A percentile compares a stretch with the other conserved stretches of the same genome.
phyloP scores from a whole-genome alignment of 495 filamentous ascomycete genomes.

The Penicillium steckii region DNA sequence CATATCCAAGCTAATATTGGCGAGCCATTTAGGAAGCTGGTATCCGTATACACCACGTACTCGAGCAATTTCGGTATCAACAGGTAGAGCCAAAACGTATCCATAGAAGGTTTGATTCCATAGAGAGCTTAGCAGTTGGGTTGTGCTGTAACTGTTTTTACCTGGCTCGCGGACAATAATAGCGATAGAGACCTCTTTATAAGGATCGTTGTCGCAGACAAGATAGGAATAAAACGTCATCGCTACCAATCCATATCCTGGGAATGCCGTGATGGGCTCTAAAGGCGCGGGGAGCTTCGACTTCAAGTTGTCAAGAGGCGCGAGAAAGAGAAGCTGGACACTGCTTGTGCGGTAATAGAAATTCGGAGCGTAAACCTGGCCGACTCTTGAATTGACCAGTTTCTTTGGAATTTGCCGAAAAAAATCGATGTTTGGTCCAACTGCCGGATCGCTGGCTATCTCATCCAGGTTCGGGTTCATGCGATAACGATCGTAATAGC shows the following conservation, averaged over 20 bases:
- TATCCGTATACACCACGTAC: constrained; percentile 13
- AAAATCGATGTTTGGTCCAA: constrained; percentile 4
- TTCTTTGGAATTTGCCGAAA: constrained; percentile 7
- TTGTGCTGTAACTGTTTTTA: constrained; percentile 8
- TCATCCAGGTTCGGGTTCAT: constrained; percentile 15
- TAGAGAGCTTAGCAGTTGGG: constrained; percentile 12
- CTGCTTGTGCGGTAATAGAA: constrained; percentile 6
- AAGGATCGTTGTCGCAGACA: constrained; percentile 13
- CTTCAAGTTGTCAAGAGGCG: constrained; percentile 5
- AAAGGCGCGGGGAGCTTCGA: constrained; percentile 9
- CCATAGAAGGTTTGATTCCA: constrained; percentile 15
- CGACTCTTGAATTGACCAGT: constrained; percentile 12
- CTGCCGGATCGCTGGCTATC: constrained; percentile 7
- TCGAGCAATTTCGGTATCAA: constrained; percentile 15
- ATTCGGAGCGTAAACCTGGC: constrained; percentile 8
- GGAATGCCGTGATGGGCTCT: constrained; percentile 12
- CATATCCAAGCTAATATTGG: constrained; percentile 11
- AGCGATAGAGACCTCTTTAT: constrained; percentile 14
- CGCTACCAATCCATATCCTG: constrained; percentile 10
- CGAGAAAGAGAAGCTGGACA: constrained; percentile 10
- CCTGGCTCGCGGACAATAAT: constrained; percentile 12
- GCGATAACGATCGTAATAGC: constrained; percentile 16
- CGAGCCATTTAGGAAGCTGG: constrained; percentile 12
- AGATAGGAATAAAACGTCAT: constrained; percentile 12
- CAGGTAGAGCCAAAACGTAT: constrained; percentile 10